These are phyloP conservation scores for Kodamaea leandrae DNA, from an alignment of 805 yeast genomes.

Conservation along the genomic window DNA sequence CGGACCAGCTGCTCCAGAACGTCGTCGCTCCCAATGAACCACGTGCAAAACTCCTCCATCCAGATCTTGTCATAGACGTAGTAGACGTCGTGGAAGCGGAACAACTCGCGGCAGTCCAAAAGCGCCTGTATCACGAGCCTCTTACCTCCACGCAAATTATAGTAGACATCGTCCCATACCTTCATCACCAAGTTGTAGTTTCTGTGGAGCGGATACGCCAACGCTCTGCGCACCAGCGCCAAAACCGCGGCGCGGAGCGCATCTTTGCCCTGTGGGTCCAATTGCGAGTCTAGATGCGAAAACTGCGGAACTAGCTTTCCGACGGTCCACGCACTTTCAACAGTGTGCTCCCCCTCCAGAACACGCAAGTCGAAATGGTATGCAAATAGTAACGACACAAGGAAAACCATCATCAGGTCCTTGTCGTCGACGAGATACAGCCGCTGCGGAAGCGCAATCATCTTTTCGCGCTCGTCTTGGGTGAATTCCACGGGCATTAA, in stretches of 20 bases:
- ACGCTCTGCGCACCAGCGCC: constrained; percentile 67
- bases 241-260: constrained; percentile 54
- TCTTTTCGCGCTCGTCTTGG: constrained; percentile 58
- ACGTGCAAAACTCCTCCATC: constrained; percentile 72
- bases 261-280: constrained; percentile 31
- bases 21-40: constrained; percentile 63
- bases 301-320: constrained; percentile 85
- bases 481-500: constrained; percentile 52
- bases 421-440: constrained; percentile 53
- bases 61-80: constrained; percentile 78
- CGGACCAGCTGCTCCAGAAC: constrained; percentile 60
- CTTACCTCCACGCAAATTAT: constrained; percentile 65
- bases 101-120: constrained; percentile 63
- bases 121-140: constrained; percentile 59
- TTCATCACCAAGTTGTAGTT: constrained; percentile 55
- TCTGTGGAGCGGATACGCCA: constrained; percentile 79
- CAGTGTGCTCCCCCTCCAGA: constrained; percentile 65
- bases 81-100: constrained; percentile 79
- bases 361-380: constrained; percentile 74
- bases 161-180: constrained; percentile 76
- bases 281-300: constrained; percentile 62
- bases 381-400: constrained; percentile 68
- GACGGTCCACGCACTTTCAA: constrained; percentile 92
- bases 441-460: constrained; percentile 68
- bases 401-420: constrained; percentile 53